phyloP scores from a whole-genome alignment of 2,329 filamentous ascomycete genomes.

The Cytospora paraplurivora region DNA sequence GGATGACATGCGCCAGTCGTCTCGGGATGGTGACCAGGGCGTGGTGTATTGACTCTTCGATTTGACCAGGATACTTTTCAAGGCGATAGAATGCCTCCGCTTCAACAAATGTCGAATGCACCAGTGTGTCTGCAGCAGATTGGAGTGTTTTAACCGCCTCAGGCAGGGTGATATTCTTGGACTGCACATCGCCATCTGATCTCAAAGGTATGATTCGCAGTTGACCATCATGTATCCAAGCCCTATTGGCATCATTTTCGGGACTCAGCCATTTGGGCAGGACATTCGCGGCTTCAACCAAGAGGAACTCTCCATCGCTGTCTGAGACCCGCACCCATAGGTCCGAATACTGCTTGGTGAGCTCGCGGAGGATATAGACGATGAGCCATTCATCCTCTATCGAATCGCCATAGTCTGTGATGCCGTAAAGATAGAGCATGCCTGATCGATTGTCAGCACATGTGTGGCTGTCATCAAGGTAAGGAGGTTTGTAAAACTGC shows the following conservation, averaged over 20 bases:
- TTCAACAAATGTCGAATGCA: slow-evolving; percentile 76
- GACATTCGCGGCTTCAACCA: slow-evolving; percentile 88
- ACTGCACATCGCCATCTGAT: slow-evolving; percentile 39
- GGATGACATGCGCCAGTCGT: slow-evolving; percentile 77
- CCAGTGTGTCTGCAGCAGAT: slow-evolving; percentile 56
- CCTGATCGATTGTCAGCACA: slow-evolving; percentile 39
- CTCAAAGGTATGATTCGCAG: slow-evolving; percentile 71
- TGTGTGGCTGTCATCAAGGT: not conserved
- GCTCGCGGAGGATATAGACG: slow-evolving; percentile 81
- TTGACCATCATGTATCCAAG: slow-evolving; percentile 83
- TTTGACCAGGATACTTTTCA: slow-evolving; percentile 78
- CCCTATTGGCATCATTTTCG: slow-evolving; percentile 81
- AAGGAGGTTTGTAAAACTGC: not conserved
- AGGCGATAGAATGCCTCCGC: slow-evolving; percentile 89
- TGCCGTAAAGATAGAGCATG: slow-evolving; percentile 68
- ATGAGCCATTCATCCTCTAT: slow-evolving; percentile 98
- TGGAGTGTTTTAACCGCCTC: slow-evolving; percentile 67
- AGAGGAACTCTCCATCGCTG: slow-evolving; percentile 90
- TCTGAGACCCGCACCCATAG: slow-evolving; percentile 85
- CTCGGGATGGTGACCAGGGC: slow-evolving; percentile 75
- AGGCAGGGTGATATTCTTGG: slow-evolving; percentile 57
- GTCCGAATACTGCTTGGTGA: slow-evolving; percentile 71
- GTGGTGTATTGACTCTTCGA: slow-evolving; percentile 74
- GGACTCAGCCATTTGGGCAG: slow-evolving; percentile 90
- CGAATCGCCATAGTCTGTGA: slow-evolving; percentile 88